phyloP scores from a whole-genome alignment of 148 eudicot genomes.

The Silene uniflora region DNA sequence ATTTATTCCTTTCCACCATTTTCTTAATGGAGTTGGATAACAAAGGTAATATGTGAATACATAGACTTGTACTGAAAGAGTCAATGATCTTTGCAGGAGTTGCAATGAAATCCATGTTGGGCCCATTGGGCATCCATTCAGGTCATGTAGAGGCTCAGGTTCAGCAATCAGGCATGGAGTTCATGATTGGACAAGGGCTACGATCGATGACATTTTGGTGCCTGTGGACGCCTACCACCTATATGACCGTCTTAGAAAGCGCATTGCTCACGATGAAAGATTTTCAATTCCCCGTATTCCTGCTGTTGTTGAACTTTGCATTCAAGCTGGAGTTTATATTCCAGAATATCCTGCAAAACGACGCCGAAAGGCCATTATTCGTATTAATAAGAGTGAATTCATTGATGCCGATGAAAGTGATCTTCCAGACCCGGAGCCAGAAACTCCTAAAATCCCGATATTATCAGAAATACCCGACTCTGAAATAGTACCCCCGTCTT shows the following conservation, averaged over 20 bases:
- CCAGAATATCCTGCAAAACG: slow-evolving; percentile 81
- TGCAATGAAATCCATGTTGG: slow-evolving; percentile 95
- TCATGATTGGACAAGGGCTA: slow-evolving; percentile 78
- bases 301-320: slow-evolving; percentile 87
- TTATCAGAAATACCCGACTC: slow-evolving; percentile 52
- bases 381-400: slow-evolving; percentile 71
- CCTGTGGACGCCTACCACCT: slow-evolving; percentile 81
- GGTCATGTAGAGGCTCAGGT: slow-evolving; percentile 71
- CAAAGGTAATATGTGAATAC: neutral
- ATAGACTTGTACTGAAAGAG: neutral
- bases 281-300: slow-evolving; percentile 83
- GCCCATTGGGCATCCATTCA: slow-evolving; percentile 84
- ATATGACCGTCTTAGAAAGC: slow-evolving; percentile 75
- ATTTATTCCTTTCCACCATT: neutral
- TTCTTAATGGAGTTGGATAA: neutral
- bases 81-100: slow-evolving; percentile 41
- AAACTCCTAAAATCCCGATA: slow-evolving; percentile 38
- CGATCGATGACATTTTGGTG: slow-evolving; percentile 63
- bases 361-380: slow-evolving; percentile 74
- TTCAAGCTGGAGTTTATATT: slow-evolving; percentile 84
- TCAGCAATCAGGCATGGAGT: slow-evolving; percentile 55
- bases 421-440: slow-evolving; percentile 69
- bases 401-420: slow-evolving; percentile 93
- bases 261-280: slow-evolving; percentile 77
- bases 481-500: slow-evolving; percentile 45